Evolutionary conservation across 495 filamentous ascomycete genomes (phyloP), one percentile per base, ranked within the genome.

Genomic region (Aspergillus sclerotioniger): DNA sequence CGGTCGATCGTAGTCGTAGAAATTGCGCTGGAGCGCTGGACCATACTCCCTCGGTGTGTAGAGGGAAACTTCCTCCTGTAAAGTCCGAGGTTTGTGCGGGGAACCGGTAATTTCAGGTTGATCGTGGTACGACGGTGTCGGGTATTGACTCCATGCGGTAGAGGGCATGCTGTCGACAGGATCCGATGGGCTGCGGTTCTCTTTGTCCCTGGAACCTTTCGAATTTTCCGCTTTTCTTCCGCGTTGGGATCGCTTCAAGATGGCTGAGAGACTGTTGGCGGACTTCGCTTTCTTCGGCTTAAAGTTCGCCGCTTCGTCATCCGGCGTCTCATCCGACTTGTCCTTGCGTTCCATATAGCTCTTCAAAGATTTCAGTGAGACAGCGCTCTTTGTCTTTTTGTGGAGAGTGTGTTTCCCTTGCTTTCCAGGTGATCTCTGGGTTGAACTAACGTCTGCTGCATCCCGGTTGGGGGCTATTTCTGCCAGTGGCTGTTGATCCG

Each of bases 211-310:
- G 37, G 58, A 56, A 31, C 68, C 86, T 68, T 85, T 90, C 5
- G 77, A 71, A 13, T 55, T 60, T 28, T 73, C 73, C 15, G 56
- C 56, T 47, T 77, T 77, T 37, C 71, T 73, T 52, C 71, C 73
- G 19, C 75, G 73, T 21, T 80, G 73, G 3, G 74, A 76, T 25
- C 74, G 70, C 50, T 76, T 76, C 46, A 80, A 56, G 29, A 80
- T 81, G 4, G 79, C 86, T 0, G 84, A 81, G 5, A 96, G 76
- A 65, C 89, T 92, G 47, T 89, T 91, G 5, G 89, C 80, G 0
- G 91, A 95, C 64, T 95, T 96, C 16, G 84, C 82, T 78, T 93
- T 95, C 71, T 92, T 92, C 7, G 87, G 85, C 56, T 84, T 88
- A 39, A 69, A 70, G 3, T 75, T 67, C 4, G 62, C 60, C 20